Evolutionary conservation across 164 flowering plant genomes (phyloP).

Genomic region (Vitis riparia): DNA sequence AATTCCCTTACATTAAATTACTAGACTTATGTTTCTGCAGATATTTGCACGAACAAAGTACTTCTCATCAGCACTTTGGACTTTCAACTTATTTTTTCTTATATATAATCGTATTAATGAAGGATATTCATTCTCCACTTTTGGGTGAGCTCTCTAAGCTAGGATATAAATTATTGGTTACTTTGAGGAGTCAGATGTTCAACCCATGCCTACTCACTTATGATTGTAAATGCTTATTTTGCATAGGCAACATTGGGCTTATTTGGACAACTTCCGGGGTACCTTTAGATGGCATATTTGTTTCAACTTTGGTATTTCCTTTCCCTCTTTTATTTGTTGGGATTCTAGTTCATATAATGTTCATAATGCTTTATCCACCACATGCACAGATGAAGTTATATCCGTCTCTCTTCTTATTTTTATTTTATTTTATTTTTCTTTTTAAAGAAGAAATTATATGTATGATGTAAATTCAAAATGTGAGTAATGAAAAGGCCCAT

Average conservation of each 20-base stretch:
- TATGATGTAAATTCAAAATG: no score
- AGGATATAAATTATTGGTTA: neutral
- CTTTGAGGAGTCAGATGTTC: no score
- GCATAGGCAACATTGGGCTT: conserved; percentile 65
- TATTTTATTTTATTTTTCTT: no score
- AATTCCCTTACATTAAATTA: conserved; percentile 19
- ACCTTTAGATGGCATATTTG: conserved; percentile 98
- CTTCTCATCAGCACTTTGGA: conserved; percentile 69
- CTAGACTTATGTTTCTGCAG: conserved; percentile 51
- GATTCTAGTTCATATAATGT: no score
- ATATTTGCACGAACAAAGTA: conserved; percentile 58
- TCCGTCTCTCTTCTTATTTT: no score
- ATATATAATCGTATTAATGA: conserved; percentile 79
- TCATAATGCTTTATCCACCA: no score
- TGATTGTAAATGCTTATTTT: conserved; percentile 10
- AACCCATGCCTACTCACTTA: neutral
- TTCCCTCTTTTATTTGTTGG: conserved; percentile 4
- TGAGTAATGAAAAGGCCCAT: no score
- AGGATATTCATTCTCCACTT: conserved; percentile 75
- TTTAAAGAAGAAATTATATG: no score
- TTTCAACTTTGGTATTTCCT: conserved; percentile 85
- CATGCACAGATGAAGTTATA: no score
- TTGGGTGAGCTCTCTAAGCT: conserved; percentile 63
- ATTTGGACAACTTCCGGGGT: conserved; percentile 81
- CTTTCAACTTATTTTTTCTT: conserved; percentile 69